phyloP scores from a whole-genome alignment of 83 land plant genomes.

The Picea abies region DNA sequence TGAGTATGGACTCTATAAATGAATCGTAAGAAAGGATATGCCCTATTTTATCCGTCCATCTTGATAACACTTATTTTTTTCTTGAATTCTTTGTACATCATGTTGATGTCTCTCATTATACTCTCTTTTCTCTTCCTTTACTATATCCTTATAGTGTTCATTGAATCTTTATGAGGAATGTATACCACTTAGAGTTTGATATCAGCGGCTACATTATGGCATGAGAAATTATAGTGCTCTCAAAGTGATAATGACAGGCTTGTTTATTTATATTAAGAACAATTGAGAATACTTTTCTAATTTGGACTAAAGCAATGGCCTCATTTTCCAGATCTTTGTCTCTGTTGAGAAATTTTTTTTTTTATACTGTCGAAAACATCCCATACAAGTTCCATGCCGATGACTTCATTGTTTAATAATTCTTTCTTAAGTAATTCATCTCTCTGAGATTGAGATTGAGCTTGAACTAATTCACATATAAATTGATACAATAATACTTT shows the following conservation, averaged over 20 bases:
- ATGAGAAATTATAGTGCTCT: conserved; percentile 11
- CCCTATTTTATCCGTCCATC: background rate
- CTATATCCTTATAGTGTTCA: background rate
- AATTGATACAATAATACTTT: background rate
- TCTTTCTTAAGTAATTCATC: background rate
- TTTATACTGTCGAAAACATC: conserved; percentile 11
- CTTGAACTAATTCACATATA: background rate
- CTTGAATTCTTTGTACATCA: background rate
- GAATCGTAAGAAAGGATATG: conserved; percentile 12
- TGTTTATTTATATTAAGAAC: background rate
- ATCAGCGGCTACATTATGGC: conserved; percentile 17
- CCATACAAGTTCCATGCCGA: conserved; percentile 20
- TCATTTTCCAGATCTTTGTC: conserved; percentile 19
- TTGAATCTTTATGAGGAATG: background rate
- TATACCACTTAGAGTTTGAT: conserved; percentile 15
- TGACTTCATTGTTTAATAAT: background rate
- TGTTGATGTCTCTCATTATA: background rate
- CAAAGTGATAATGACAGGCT: conserved; percentile 20
- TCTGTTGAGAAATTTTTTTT: background rate
- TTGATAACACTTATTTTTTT: background rate
- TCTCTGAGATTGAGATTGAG: background rate
- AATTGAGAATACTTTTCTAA: conserved; percentile 8
- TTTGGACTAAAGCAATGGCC: conserved; percentile 9
- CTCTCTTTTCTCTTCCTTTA: background rate
- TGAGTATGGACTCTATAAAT: conserved; percentile 10